These are phyloP conservation scores for Gossypium schwendimanii DNA, from an alignment of 441 rosid genomes.

Conservation along the genomic window DNA sequence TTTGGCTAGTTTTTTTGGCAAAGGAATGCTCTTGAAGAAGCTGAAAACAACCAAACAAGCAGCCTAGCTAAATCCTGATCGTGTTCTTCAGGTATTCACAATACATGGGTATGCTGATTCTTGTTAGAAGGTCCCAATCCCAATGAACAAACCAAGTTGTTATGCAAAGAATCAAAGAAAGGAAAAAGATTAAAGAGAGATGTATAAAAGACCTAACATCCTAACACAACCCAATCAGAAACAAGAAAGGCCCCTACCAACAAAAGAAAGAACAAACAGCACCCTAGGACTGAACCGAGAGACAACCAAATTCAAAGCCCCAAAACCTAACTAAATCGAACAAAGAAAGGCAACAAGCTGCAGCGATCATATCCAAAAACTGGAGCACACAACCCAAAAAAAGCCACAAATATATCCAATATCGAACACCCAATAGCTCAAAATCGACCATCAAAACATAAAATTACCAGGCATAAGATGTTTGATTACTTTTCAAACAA, in stretches of 20 bases:
- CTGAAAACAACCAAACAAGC: slow-evolving; percentile 57
- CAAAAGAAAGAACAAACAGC: not conserved
- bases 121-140: slow-evolving; percentile 29
- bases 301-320: not conserved
- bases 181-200: slow-evolving; percentile 1
- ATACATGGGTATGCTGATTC: slow-evolving; percentile 49
- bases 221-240: not conserved
- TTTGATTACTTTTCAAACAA: not conserved
- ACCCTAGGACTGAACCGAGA: not conserved
- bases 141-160: slow-evolving; percentile 22
- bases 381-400: not conserved
- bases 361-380: not conserved
- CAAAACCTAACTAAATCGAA: not conserved
- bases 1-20: slow-evolving; percentile 5
- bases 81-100: slow-evolving; percentile 47
- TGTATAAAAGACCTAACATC: slow-evolving; percentile 7
- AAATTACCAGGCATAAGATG: not conserved
- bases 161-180: slow-evolving; percentile 21
- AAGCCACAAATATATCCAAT: not conserved
- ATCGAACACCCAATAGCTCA: not conserved
- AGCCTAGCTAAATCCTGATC: slow-evolving; percentile 59
- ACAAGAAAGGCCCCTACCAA: not conserved
- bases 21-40: slow-evolving; percentile 63
- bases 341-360: not conserved
- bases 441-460: not conserved